Base-by-base conservation (phyloP, 208 protist genomes). In the Trypanosoma brucei region DNA sequence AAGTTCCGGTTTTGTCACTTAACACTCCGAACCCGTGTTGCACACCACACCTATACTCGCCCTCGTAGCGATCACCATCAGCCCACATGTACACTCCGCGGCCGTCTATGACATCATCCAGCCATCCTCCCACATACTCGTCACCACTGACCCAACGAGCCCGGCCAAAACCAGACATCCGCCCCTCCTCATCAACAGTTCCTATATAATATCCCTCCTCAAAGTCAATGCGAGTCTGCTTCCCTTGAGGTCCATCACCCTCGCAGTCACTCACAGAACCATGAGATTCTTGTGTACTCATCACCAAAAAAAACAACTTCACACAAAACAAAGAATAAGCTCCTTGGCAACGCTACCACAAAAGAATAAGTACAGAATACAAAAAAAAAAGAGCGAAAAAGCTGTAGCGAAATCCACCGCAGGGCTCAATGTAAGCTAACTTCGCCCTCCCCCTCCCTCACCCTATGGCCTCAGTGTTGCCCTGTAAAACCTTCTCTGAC, bases 21-120 rank as follows among this genome's bases (percentile, higher is more conserved):
- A 94, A 89, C 59, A 78, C 73, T 2, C 92, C 92, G 38, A 68
- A 78, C 54, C 90, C 92, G 66, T 83, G 64, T 68, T 93, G 87
- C 45, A 64, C 58, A 34, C 88, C 79, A 31, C 74, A 64, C 14
- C 74, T 76, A 62, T 91, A 93, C 48, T 81, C 65, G 34, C 86
- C 86, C 1, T 73, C 62, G 60, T 94, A 93, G 55, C 70, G 78
- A 67, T 91, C 86, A 6, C 85, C 85, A 55, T 93, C 84, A 0
- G 83, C 72, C 81, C 86, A 95, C 11, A 69, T 85, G 79, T 90
- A 95, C 13, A 72, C 64, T 39, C 86, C 90, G 36, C 74, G 75
- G 44, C 84, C 83, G 58, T 93, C 71, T 78, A 93, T 87, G 56
- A 62, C 55, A 44, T 86, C 86, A 38, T 88, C 49, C 51, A 80